A percentile compares a stretch with the other conserved stretches of the same genome.
phyloP scores from a whole-genome alignment of 129 eudicot species.

The Deinandra increscens region DNA sequence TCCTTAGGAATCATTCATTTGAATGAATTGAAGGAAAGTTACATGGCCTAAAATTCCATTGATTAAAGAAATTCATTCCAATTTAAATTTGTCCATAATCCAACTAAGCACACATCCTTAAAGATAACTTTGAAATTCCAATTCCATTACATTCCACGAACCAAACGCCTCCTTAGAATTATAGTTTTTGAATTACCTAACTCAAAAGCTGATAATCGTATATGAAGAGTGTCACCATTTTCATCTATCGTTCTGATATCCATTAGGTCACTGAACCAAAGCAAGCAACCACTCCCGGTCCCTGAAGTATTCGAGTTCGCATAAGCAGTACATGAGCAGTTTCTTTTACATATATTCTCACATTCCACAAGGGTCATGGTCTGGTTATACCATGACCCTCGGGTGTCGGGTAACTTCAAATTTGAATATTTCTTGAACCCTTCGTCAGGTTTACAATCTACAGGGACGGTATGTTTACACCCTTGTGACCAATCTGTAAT shows the following conservation, averaged over 20 bases:
- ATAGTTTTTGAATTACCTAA: conserved; percentile 1
- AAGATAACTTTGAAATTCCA: too few species aligned
- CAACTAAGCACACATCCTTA: background rate
- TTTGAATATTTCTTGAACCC: conserved; percentile 30
- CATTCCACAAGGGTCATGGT: conserved; percentile 43
- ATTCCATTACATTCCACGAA: too few species aligned
- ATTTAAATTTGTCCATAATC: too few species aligned
- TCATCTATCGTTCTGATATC: conserved; percentile 24
- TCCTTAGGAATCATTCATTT: too few species aligned
- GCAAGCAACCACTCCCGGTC: conserved; percentile 51
- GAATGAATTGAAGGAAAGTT: too few species aligned
- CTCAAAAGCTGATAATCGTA: conserved; percentile 18
- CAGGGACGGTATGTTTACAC: conserved; percentile 30
- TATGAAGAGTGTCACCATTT: conserved; percentile 17
- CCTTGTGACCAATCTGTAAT: conserved; percentile 47
- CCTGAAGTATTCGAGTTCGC: conserved; percentile 28
- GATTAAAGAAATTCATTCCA: too few species aligned
- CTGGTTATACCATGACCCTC: conserved; percentile 20
- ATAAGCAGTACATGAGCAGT: conserved; percentile 55
- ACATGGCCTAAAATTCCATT: too few species aligned
- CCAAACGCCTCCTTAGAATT: too few species aligned
- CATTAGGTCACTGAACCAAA: conserved; percentile 49
- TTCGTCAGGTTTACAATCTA: conserved; percentile 38
- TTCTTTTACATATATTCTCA: conserved; percentile 28
- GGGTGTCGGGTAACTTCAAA: conserved; percentile 44